phyloP scores from a whole-genome alignment of 768 basidiomycete species.

The Fibroporia radiculosa region DNA sequence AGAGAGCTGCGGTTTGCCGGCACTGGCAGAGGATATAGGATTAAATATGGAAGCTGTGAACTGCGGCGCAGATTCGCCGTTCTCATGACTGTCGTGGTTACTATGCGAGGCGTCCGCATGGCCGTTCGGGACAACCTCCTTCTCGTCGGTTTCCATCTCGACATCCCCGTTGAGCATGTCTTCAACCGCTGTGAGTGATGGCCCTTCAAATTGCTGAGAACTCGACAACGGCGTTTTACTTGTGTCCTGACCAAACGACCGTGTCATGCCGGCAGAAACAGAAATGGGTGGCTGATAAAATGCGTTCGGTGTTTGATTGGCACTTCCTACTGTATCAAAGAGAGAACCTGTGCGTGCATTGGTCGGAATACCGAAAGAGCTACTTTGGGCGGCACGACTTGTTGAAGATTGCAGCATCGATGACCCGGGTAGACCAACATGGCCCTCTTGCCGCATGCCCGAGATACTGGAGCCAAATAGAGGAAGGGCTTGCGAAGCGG shows the following conservation, averaged over 20 bases:
- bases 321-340: constrained; percentile 40
- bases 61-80: constrained; percentile 14
- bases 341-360: constrained; percentile 10
- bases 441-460: not conserved
- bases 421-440: not conserved
- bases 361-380: not conserved
- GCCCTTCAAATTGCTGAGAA: not conserved
- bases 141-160: constrained; percentile 9
- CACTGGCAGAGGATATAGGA: too few species aligned
- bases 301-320: constrained; percentile 51
- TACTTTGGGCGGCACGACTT: not conserved
- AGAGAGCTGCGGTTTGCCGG: not conserved
- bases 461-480: not conserved
- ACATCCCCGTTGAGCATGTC: constrained; percentile 1
- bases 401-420: not conserved
- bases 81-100: constrained; percentile 7
- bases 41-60: constrained; percentile 25
- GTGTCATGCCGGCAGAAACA: constrained; percentile 9
- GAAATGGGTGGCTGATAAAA: constrained; percentile 51
- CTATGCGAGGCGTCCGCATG: constrained; percentile 15
- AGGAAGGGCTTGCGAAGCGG: not conserved
- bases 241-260: constrained; percentile 5
- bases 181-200: not conserved
- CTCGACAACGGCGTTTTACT: not conserved
- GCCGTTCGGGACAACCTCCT: constrained; percentile 12